These are phyloP conservation scores for Cystofilobasidium capitatum DNA, from an alignment of 768 basidiomycete species.

Conservation along the genomic window DNA sequence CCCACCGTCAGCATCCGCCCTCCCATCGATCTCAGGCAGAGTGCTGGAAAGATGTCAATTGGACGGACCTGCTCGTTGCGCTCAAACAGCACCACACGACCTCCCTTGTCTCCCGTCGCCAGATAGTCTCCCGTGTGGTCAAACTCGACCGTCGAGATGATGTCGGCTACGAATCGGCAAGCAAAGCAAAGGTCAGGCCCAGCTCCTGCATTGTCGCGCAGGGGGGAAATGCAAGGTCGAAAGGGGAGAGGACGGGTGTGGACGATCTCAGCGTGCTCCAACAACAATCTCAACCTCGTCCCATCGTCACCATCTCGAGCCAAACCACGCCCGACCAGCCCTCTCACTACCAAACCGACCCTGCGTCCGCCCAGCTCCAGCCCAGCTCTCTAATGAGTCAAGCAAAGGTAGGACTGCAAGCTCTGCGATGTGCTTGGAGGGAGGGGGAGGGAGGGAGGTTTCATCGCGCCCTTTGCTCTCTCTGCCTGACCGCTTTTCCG, in stretches of 20 bases:
- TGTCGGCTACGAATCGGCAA: slow-evolving; percentile 62
- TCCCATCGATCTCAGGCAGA: slow-evolving; percentile 10
- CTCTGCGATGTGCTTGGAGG: no score
- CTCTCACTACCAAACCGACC: no score
- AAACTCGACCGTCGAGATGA: slow-evolving; percentile 99
- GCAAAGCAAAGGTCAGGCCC: background rate
- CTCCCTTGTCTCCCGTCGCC: slow-evolving; percentile 98
- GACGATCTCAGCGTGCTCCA: background rate
- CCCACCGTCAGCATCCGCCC: background rate
- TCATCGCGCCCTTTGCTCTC: no score
- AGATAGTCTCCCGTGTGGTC: slow-evolving; percentile 99
- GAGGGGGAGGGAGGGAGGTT: background rate
- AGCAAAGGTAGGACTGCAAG: no score
- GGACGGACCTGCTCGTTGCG: slow-evolving; percentile 82
- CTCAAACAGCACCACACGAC: slow-evolving; percentile 96
- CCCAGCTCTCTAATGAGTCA: no score
- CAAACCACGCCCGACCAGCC: no score
- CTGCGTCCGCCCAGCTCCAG: no score
- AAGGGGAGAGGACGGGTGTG: slow-evolving; percentile 8
- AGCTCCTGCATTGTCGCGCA: background rate
- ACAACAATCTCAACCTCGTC: background rate
- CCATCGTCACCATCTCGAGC: no score
- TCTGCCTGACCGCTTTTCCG: background rate
- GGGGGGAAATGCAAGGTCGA: background rate
- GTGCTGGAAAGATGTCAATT: background rate